Percentiles rank a stretch among this genome's conserved stretches.
These are phyloP conservation scores for Priceomyces carsonii DNA, from an alignment of 805 yeast genomes.

Conservation along the genomic window DNA sequence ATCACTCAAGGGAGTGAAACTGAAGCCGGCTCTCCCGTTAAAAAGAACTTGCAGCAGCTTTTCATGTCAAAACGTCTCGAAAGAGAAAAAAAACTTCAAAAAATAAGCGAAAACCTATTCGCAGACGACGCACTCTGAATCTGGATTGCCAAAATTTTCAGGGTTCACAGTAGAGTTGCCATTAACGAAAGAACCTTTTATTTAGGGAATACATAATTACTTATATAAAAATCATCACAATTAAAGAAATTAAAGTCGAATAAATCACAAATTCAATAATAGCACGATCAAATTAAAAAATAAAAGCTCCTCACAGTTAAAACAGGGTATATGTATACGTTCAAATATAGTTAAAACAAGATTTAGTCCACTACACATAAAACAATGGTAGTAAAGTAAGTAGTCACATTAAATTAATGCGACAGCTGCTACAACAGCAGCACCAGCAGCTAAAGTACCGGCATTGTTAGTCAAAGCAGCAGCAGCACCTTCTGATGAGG, in stretches of 20 bases:
- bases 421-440: conserved; percentile 18
- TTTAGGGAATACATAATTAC: not conserved
- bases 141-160: too few species aligned
- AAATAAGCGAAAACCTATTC: conserved; percentile 5
- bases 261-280: too few species aligned
- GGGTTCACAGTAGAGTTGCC: too few species aligned
- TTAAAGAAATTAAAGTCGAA: too few species aligned
- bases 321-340: too few species aligned
- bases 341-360: too few species aligned
- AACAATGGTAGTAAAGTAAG: too few species aligned
- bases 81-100: conserved; percentile 5
- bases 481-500: conserved; percentile 9
- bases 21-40: conserved; percentile 2
- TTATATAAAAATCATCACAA: conserved; percentile 3
- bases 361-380: too few species aligned
- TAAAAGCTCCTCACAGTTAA: too few species aligned
- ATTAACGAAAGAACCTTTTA: too few species aligned
- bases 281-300: too few species aligned
- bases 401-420: conserved; percentile 15
- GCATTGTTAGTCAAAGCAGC: conserved; percentile 10
- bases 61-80: conserved; percentile 5
- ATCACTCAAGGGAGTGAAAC: too few species aligned
- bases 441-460: conserved; percentile 15
- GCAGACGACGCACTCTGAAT: not conserved
- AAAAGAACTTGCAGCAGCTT: conserved; percentile 5